Evolutionary conservation across 1,139 yeast species (phyloP), one percentile per base, ranked within the genome.

Genomic region (Saccharomycopsis phalli): DNA sequence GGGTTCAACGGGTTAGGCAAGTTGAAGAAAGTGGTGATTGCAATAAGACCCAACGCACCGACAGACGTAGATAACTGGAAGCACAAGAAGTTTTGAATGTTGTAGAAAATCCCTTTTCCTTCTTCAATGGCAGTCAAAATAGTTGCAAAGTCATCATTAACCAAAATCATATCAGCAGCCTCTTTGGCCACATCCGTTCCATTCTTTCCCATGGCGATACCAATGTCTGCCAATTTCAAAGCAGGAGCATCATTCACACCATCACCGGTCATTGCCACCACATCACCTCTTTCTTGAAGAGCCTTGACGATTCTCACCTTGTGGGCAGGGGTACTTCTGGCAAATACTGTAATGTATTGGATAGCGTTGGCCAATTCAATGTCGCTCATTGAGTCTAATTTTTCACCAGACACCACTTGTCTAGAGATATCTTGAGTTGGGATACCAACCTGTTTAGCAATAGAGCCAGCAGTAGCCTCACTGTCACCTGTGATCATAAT

Each of bases 201-300:
- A 62, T 82, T 76, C 53, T 78, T 76, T 48, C 98, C 98, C 98
- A 91, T 91, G 25, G 95, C 81, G 52, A 91, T 88, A 53, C 98
- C 98, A 52, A 91, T 93, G 60, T 91, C 95, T 2, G 98, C 98
- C 55, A 88, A 69, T 59, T 91, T 91, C 53, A 91, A 71, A 4
- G 98, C 97, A n/a, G 98, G 98, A 0, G 98, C 96, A 63, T 91
- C 98, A 58, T 91, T 91, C 21, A 91, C 98, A 62, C 98, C 98
- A 61, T 91, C 98, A 50, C 98, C 98, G 8, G 97, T 91, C 98
- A 91, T 91, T 31, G 96, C 98, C 37, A 91, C 98, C 48, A 88
- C 80, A 59, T 91, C 95, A 36, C 96, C 97, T 53, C 94, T 74
- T 55, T 77, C 71, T 60, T 91, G 96, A 51, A 91, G 69, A 1